Evolutionary conservation across 2,329 filamentous ascomycete species (phyloP).

Genomic region (Magnaporthales sp.): DNA sequence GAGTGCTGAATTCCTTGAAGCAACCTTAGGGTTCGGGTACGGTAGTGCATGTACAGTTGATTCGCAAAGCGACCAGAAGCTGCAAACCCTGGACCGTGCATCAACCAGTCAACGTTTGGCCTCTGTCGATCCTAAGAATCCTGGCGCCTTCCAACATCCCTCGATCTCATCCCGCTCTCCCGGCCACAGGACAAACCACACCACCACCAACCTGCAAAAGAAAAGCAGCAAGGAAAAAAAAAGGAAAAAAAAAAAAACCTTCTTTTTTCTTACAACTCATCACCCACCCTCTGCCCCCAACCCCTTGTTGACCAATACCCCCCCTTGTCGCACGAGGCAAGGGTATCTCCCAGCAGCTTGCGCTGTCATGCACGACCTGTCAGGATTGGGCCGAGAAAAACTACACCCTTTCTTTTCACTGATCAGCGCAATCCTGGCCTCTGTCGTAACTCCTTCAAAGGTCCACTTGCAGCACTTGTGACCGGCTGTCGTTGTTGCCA

Average conservation of each 20-base stretch:
- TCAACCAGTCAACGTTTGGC: conserved; percentile 23
- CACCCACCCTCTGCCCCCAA: neutral
- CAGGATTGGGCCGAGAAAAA: neutral
- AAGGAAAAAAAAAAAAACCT: neutral
- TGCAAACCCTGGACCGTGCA: conserved; percentile 7
- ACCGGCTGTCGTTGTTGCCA: conserved; percentile 37
- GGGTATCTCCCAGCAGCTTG: neutral
- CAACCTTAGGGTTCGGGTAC: neutral
- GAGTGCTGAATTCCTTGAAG: neutral
- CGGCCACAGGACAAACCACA: conserved; percentile 10
- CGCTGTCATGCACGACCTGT: neutral
- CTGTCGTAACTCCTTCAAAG: conserved; percentile 14
- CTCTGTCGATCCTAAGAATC: conserved; percentile 28
- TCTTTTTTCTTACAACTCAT: neutral
- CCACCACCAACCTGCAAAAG: conserved; percentile 4
- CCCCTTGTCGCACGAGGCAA: neutral
- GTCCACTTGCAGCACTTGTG: conserved; percentile 46
- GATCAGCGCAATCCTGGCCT: conserved; percentile 3
- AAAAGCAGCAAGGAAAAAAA: neutral
- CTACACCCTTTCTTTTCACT: conserved; percentile 1
- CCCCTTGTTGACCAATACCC: neutral
- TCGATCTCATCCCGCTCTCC: conserved; percentile 22
- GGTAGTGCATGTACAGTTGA: neutral
- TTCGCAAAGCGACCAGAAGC: neutral
- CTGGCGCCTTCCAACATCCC: conserved; percentile 16